A percentile compares a stretch with the other conserved stretches of the same genome.
Conservation (phyloP, 768 basidiomycete genomes). For the Suillus lakei region DNA sequence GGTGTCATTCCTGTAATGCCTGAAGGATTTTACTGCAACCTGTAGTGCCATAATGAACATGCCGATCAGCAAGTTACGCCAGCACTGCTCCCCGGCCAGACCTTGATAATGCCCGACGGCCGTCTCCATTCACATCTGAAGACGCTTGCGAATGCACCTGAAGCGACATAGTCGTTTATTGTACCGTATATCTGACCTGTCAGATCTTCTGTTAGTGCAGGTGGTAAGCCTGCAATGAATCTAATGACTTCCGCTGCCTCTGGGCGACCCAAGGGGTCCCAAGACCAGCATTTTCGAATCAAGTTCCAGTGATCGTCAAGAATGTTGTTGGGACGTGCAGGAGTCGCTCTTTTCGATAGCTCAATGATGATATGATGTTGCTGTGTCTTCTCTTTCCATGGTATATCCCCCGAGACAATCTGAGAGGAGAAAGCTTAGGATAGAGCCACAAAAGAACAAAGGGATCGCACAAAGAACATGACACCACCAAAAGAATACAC, state of each 20-base stretch:
- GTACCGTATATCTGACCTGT: neutral
- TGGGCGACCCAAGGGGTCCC: too few species aligned
- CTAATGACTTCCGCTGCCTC: too few species aligned
- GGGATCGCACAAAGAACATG: slow-evolving; percentile 10
- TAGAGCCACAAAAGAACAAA: neutral
- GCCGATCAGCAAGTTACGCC: too few species aligned
- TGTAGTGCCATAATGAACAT: too few species aligned
- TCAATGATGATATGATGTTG: neutral
- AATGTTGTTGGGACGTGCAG: neutral
- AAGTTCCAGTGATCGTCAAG: neutral
- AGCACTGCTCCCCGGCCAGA: neutral
- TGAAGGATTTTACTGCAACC: slow-evolving; percentile 4
- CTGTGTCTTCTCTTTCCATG: neutral
- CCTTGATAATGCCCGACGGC: neutral
- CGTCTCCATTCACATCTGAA: neutral
- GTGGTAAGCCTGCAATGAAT: too few species aligned
- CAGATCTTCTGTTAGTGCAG: neutral
- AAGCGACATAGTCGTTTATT: neutral
- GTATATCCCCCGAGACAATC: neutral
- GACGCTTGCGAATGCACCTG: neutral
- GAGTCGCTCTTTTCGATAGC: neutral
- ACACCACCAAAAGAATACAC: slow-evolving; percentile 43
- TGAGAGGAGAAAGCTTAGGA: neutral
- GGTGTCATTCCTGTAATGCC: neutral
- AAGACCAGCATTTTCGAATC: neutral